Base-by-base conservation (phyloP, 164 flowering plant species). In the Buxus sempervirens region DNA sequence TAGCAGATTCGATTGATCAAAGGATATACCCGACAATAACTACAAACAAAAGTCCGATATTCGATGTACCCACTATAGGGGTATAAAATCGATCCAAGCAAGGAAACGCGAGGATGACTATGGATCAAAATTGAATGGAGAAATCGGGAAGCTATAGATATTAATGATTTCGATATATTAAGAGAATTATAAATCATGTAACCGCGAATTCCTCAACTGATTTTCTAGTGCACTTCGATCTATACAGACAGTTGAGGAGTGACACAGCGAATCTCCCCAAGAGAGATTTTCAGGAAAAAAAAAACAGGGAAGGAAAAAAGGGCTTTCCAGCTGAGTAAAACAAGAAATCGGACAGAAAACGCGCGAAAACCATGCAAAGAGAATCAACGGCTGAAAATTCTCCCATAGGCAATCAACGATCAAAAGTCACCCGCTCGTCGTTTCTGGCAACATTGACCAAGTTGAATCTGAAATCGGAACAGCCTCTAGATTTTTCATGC, bases 361-460 rank as follows among this genome's bases (percentile, higher is more conserved):
- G 7, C 32, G 61, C 36, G 54, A 66, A 45, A 66, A 38, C 23
- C 54, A 66, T 41, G 54, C 23, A 42, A 53, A 41, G 54, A 14
- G 45, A 65, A 56, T 41, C 18, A 49, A 66, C 38, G 53, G 62
- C 62, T 32, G 56, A 18, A 65, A 51, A 51, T 19, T 18, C 41
- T 18, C 38, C 38, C 5, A 32, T 32, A 32, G 7, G 5, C 38
- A 32, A 32, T 32, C 38, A 32, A 32, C 5, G 38, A 32, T 32
- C 38, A 32, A 7, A 3, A 32, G 38, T n/a, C n/a, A n/a, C n/a
- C n/a, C n/a, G n/a, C n/a, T n/a, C n/a, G n/a, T 32, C 7, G 38
- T 32, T 32, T 32, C 38, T n/a, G n/a, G n/a, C n/a, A n/a, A 32
- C 38, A 32, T 32, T 3, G 38, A 32, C 7, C 5, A 32, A 32